A percentile compares a stretch with the other conserved stretches of the same genome.
Conservation (phyloP, 768 basidiomycete species). For the Tylopilus cervinicoccineus region DNA sequence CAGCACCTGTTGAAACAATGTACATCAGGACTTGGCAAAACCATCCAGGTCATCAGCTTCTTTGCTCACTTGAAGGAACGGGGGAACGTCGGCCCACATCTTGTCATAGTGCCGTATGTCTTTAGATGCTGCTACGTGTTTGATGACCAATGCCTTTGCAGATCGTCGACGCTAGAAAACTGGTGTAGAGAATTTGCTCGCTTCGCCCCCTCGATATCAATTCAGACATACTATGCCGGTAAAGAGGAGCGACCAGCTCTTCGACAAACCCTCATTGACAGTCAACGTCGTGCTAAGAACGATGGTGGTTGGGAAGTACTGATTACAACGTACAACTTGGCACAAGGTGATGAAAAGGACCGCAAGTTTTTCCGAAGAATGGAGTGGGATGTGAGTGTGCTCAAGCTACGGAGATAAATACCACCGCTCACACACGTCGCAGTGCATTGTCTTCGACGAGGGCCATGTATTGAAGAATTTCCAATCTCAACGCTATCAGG, state of each 20-base stretch:
- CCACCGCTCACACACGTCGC: slow-evolving; percentile 1
- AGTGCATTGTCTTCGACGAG: slow-evolving; percentile 96
- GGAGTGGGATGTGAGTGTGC: slow-evolving; percentile 81
- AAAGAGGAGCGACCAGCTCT: slow-evolving; percentile 80
- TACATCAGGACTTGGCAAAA: slow-evolving; percentile 87
- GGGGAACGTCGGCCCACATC: slow-evolving; percentile 79
- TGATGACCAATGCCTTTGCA: slow-evolving; percentile 28
- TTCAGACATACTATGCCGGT: slow-evolving; percentile 91
- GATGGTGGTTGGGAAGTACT: slow-evolving; percentile 85
- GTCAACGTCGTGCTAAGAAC: slow-evolving; percentile 45
- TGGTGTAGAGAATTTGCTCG: slow-evolving; percentile 96
- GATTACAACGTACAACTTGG: slow-evolving; percentile 94
- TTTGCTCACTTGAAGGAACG: slow-evolving; percentile 83
- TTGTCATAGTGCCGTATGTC: slow-evolving; percentile 92
- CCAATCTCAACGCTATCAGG: slow-evolving; percentile 93
- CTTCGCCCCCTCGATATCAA: slow-evolving; percentile 81
- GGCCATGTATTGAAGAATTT: slow-evolving; percentile 98
- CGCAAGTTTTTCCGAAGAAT: slow-evolving; percentile 90
- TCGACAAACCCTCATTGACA: slow-evolving; percentile 66
- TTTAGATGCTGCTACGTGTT: not conserved
- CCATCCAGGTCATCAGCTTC: slow-evolving; percentile 97
- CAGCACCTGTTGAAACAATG: not conserved
- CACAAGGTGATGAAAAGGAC: slow-evolving; percentile 82
- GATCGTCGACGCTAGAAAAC: slow-evolving; percentile 95
- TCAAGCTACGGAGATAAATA: not conserved